Evolutionary conservation across 1,284 basidiomycete species (phyloP).

Genomic region (Golubevia pallescens): DNA sequence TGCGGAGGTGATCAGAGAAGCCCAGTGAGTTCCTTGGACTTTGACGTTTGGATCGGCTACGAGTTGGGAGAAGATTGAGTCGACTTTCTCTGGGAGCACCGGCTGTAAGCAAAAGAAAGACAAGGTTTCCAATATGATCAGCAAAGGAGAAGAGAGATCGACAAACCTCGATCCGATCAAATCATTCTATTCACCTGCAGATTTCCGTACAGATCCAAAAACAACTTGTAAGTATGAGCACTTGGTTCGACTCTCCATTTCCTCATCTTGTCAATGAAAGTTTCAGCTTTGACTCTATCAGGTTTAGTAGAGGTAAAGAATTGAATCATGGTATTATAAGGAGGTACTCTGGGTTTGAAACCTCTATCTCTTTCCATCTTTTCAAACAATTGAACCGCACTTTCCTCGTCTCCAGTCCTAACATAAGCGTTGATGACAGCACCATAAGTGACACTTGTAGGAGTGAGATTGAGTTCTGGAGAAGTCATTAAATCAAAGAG

Average conservation of each 20-base stretch:
- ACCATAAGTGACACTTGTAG: conserved; percentile 91
- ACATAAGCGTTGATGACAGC: conserved; percentile 82
- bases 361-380: conserved; percentile 80
- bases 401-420: conserved; percentile 84
- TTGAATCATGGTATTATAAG: conserved; percentile 99
- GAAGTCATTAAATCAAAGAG: conserved; percentile 51
- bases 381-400: conserved; percentile 81
- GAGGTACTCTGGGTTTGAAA: conserved; percentile 88
- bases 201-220: conserved; percentile 52
- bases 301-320: conserved; percentile 89
- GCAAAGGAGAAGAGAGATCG: no score
- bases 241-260: conserved; percentile 24
- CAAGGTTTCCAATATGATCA: not conserved
- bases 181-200: conserved; percentile 21
- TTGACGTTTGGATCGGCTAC: conserved; percentile 24
- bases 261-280: no score
- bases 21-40: conserved; percentile 62
- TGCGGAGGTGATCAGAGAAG: conserved; percentile 54
- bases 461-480: conserved; percentile 43
- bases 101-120: conserved; percentile 15
- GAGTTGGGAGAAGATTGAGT: conserved; percentile 39
- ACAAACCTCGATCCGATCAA: no score
- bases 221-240: conserved; percentile 62
- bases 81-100: conserved; percentile 41
- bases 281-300: conserved; percentile 69